phyloP scores from a whole-genome alignment of 2,329 filamentous ascomycete genomes.

The Alternaria novae-zelandiae region DNA sequence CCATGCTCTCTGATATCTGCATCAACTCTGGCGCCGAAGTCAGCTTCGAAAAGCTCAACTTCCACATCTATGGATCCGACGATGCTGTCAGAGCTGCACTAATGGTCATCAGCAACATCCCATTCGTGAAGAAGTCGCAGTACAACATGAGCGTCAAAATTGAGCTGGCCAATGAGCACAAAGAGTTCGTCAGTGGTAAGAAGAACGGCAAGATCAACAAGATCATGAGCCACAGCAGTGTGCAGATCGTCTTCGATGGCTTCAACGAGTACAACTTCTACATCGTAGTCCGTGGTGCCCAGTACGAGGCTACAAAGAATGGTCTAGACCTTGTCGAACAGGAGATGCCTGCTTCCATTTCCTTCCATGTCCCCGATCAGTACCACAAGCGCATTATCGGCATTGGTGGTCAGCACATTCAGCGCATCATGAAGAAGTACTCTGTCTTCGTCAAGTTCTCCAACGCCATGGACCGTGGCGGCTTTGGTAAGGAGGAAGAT shows the following conservation, averaged over 20 bases:
- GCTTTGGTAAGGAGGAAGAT: conserved; percentile 93
- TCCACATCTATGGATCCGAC: conserved; percentile 93
- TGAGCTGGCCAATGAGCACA: conserved; percentile 98
- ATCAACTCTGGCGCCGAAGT: conserved; percentile 95
- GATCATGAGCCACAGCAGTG: conserved; percentile 99
- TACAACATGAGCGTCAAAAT: conserved; percentile 98
- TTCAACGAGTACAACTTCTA: conserved; percentile 99
- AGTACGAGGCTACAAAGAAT: conserved; percentile 93
- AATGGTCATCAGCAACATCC: conserved; percentile 88
- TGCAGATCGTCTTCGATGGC: conserved; percentile 98
- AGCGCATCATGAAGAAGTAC: conserved; percentile 99
- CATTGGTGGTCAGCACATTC: conserved; percentile 97
- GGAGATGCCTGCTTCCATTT: conserved; percentile 99
- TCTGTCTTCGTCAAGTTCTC: conserved; percentile 99
- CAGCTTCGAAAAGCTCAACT: conserved; percentile 91
- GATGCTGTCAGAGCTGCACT: conserved; percentile 96
- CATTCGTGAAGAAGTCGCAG: conserved; percentile 83
- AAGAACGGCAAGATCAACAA: conserved; percentile 99
- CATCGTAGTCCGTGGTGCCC: conserved; percentile 92
- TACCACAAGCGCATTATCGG: conserved; percentile 99
- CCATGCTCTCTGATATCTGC: conserved; percentile 95
- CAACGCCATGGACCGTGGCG: conserved; percentile 96
- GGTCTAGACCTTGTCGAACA: conserved; percentile 93
- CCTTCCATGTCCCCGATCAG: conserved; percentile 97
- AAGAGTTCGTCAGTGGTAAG: conserved; percentile 98